Conservation (phyloP, 2,329 filamentous ascomycete species). For the Hortaea werneckii region DNA sequence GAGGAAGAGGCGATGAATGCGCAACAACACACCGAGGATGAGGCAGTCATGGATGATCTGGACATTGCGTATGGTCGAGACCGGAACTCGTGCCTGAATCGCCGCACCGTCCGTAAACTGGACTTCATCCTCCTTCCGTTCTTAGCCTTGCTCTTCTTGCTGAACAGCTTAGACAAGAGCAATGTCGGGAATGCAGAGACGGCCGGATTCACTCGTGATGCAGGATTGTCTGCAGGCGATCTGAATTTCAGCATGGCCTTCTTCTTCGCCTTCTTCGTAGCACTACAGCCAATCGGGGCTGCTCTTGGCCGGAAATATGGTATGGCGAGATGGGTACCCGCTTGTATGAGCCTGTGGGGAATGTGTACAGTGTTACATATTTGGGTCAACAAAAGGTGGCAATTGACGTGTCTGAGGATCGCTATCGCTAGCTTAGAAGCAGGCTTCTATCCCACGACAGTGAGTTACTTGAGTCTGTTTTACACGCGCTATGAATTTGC, state of each 20-base stretch:
- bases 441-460: slow-evolving; percentile 50
- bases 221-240: slow-evolving; percentile 42
- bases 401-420: slow-evolving; percentile 36
- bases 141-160: slow-evolving; percentile 41
- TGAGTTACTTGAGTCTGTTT: slow-evolving; percentile 49
- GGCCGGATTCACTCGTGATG: slow-evolving; percentile 49
- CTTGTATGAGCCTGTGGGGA: slow-evolving; percentile 47
- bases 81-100: slow-evolving; percentile 11
- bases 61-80: not conserved
- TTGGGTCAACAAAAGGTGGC: slow-evolving; percentile 37
- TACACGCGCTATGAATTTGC: slow-evolving; percentile 50
- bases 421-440: slow-evolving; percentile 42
- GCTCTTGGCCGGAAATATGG: slow-evolving; percentile 48
- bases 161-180: slow-evolving; percentile 44
- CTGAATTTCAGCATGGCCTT: slow-evolving; percentile 47
- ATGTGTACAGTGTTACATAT: slow-evolving; percentile 39
- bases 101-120: slow-evolving; percentile 37
- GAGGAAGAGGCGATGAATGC: slow-evolving; percentile 1
- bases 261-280: slow-evolving; percentile 51
- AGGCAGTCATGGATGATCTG: not conserved
- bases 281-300: slow-evolving; percentile 46
- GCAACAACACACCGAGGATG: not conserved
- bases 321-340: slow-evolving; percentile 47
- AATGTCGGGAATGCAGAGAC: slow-evolving; percentile 48
- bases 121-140: slow-evolving; percentile 43